Percentiles rank a stretch among this genome's conserved stretches.
These are phyloP conservation scores for Pilatotrama ljubarskyi DNA, from an alignment of 768 basidiomycete species.

Conservation along the genomic window DNA sequence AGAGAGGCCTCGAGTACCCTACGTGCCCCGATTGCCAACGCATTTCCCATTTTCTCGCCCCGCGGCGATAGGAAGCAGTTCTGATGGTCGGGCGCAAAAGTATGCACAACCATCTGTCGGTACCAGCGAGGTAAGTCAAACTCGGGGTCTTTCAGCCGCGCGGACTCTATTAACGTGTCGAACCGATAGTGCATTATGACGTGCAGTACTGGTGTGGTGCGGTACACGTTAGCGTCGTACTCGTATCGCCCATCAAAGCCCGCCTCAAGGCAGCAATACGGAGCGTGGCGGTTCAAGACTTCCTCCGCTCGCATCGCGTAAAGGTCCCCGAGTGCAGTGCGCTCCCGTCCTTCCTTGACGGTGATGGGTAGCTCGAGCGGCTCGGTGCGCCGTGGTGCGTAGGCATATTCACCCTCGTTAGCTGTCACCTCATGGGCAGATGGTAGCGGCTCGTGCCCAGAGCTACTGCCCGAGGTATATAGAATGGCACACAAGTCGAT, in stretches of 20 bases:
- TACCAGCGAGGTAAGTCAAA: constrained; percentile 10
- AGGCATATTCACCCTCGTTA: background rate
- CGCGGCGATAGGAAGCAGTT: background rate
- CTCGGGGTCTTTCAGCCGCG: background rate
- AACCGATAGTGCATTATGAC: constrained; percentile 10
- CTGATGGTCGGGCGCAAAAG: background rate
- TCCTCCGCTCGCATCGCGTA: constrained; percentile 1
- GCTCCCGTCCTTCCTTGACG: background rate
- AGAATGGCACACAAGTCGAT: background rate
- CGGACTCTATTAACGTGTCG: constrained; percentile 1
- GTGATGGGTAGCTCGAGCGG: background rate
- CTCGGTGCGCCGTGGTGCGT: background rate
- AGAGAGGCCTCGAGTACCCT: background rate
- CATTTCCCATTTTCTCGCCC: background rate
- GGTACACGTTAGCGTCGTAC: background rate
- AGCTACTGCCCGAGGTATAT: background rate
- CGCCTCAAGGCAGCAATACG: constrained; percentile 3
- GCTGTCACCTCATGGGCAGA: background rate
- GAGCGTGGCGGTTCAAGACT: background rate
- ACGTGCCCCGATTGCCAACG: background rate
- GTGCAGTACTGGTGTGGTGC: background rate
- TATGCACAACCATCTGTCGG: constrained; percentile 3
- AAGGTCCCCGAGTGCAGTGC: background rate
- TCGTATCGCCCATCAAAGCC: background rate
- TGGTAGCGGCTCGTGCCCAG: background rate